Evolutionary conservation across 2,329 filamentous ascomycete species (phyloP), one percentile per base, ranked within the genome.

Genomic region (Fusarium transvaalense): DNA sequence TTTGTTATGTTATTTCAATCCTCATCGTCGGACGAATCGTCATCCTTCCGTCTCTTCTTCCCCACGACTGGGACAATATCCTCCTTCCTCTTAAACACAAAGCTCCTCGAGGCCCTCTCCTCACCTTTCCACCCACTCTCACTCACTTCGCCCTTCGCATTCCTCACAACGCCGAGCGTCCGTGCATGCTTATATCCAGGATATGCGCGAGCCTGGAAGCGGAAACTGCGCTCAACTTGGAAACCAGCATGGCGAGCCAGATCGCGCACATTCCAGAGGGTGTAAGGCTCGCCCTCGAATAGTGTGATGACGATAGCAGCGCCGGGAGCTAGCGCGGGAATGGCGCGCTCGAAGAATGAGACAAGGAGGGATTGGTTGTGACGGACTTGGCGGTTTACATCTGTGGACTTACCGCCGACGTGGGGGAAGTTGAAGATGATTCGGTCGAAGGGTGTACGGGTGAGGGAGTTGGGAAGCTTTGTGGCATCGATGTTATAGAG

Each of bases 391-490:
- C 96, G 86, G 82, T 97, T 97, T 57, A 97, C 91, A 81, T 98
- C 94, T 72, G 91, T 98, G 69, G 89, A 92, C 74, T 97, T 90
- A 45, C 96, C 96, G 68, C 96, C 96, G 5, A 97, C 92, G 82
- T 99, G 96, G 35, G 96, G 96, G 79, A 99, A 99, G 84, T 97
- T 97, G 88, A 98, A 99, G 70, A 95, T 85, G 66, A 98, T 90
- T 58, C 89, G 86, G 78, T 97, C 90, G 84, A 91, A 94, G 64
- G 76, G 71, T 29, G 79, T 78, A 39, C 76, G 77, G 64, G 74
- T 68, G 73, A 84, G 85, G n/a, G 75, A 73, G 32, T 82, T 77
- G 29, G 82, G 82, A 76, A 91, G 84, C 61, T 79, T 91, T 42
- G 85, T 89, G 2, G 90, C 92, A 78, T 94, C 91, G 66, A 94